Evolutionary conservation across 2,329 filamentous ascomycete species (phyloP).

Genomic region (Bipolaris oryzae): DNA sequence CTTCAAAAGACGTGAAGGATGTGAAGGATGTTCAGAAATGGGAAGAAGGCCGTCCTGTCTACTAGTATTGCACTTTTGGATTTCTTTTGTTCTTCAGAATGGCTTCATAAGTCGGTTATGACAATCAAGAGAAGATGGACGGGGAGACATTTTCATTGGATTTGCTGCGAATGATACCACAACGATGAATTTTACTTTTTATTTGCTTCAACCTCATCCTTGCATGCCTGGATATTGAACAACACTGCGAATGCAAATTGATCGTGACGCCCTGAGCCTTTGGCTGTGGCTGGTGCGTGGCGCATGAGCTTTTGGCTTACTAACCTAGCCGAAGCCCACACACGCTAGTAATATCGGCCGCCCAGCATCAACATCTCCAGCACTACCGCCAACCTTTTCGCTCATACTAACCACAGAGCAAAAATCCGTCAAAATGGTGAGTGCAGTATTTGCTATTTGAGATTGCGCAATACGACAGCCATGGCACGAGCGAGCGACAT

Average conservation of each 20-base stretch:
- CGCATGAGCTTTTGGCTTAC: conserved; percentile 19
- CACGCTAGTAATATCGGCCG: conserved; percentile 34
- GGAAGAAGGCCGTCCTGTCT: conserved; percentile 57
- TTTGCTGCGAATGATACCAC: conserved; percentile 39
- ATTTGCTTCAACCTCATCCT: background rate
- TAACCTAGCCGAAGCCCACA: conserved; percentile 44
- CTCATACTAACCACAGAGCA: conserved; percentile 44
- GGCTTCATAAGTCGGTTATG: background rate
- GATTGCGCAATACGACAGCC: conserved; percentile 18
- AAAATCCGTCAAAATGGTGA: conserved; percentile 52
- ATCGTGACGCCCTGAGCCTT: background rate
- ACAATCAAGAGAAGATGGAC: conserved; percentile 1
- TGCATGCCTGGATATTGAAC: background rate
- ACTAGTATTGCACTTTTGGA: conserved; percentile 38
- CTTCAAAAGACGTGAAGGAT: conserved; percentile 38
- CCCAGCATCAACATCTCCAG: conserved; percentile 32
- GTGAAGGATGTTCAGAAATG: conserved; percentile 48
- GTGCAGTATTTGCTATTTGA: conserved; percentile 18
- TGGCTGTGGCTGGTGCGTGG: conserved; percentile 27
- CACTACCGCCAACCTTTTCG: conserved; percentile 45
- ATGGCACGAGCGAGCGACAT: conserved; percentile 38
- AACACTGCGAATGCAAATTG: background rate
- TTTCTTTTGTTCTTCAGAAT: conserved; percentile 7
- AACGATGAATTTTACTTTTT: conserved; percentile 9
- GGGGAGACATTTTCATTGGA: conserved; percentile 5